Conservation (phyloP, 139 green algal genomes). For the Coelastrella sp. region DNA sequence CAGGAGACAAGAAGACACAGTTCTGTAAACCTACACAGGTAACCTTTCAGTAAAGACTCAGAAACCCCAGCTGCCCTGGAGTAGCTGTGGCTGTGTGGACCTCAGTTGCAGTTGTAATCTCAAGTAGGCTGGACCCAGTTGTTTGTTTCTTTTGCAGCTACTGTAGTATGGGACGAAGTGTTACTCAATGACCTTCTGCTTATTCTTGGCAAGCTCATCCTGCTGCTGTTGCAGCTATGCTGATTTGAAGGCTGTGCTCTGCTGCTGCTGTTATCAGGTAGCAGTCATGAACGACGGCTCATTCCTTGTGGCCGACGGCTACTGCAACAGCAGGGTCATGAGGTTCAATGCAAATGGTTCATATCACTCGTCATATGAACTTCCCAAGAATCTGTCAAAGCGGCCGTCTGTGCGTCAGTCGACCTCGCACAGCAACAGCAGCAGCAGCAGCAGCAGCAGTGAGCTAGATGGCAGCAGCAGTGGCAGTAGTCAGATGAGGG, state of each 20-base stretch:
- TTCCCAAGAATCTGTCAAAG: not conserved
- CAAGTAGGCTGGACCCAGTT: no score
- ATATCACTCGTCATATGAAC: slow-evolving; percentile 42
- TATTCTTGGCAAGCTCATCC: not conserved
- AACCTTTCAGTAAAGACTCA: no score
- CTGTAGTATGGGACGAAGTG: not conserved
- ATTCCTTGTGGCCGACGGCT: slow-evolving; percentile 86
- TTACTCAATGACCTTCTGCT: not conserved
- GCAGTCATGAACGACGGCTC: slow-evolving; percentile 71
- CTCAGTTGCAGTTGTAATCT: no score
- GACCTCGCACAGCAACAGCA: not conserved
- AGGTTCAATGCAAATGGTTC: slow-evolving; percentile 58
- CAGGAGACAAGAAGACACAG: slow-evolving; percentile 56
- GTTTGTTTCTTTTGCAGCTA: no score
- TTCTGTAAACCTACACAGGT: slow-evolving; percentile 91
- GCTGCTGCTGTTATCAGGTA: slow-evolving; percentile 59
- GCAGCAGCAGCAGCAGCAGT: no score
- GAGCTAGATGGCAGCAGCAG: no score
- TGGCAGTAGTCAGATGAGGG: not conserved
- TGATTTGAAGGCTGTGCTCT: not conserved
- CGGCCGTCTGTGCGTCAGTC: no score
- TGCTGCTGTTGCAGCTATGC: not conserved
- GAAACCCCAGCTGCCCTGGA: no score
- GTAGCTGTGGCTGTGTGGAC: not conserved
- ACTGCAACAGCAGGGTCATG: slow-evolving; percentile 76